A percentile compares a stretch with the other conserved stretches of the same genome.
phyloP scores from a whole-genome alignment of 331 rosid species.

The Telfairia occidentalis region DNA sequence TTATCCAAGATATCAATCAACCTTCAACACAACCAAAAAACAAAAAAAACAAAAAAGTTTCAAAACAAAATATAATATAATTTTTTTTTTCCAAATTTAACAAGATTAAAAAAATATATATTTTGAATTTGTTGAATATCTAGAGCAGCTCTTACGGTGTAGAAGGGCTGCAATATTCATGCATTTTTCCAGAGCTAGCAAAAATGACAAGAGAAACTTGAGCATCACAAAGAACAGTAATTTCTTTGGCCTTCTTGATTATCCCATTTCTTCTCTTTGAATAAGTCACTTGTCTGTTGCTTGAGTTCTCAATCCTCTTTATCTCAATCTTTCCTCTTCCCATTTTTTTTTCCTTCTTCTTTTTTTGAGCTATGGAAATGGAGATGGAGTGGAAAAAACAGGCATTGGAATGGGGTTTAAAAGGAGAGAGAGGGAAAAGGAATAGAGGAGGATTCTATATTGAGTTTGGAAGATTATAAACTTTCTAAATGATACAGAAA shows the following conservation, averaged over 20 bases:
- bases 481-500: constrained; percentile 58
- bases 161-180: constrained; percentile 52
- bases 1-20: constrained; percentile 46
- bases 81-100: no score
- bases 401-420: constrained; percentile 5
- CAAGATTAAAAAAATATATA: not conserved
- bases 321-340: constrained; percentile 98
- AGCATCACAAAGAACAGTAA: constrained; percentile 80
- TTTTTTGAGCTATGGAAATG: not conserved
- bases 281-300: constrained; percentile 72
- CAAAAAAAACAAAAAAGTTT: not conserved
- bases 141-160: constrained; percentile 54
- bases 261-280: constrained; percentile 82
- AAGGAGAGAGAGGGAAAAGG: constrained; percentile 22
- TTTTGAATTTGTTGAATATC: no score
- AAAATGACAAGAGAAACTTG: constrained; percentile 57
- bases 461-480: constrained; percentile 26
- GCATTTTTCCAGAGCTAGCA: constrained; percentile 58
- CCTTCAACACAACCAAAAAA: constrained; percentile 22
- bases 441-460: constrained; percentile 23
- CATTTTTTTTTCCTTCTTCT: constrained; percentile 24
- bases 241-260: constrained; percentile 72
- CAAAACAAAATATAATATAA: not conserved
- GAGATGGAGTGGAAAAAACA: constrained; percentile 4
- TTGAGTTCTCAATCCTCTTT: constrained; percentile 81